Conservation (phyloP, 768 basidiomycete genomes). For the Xerocomellus amylosporus region DNA sequence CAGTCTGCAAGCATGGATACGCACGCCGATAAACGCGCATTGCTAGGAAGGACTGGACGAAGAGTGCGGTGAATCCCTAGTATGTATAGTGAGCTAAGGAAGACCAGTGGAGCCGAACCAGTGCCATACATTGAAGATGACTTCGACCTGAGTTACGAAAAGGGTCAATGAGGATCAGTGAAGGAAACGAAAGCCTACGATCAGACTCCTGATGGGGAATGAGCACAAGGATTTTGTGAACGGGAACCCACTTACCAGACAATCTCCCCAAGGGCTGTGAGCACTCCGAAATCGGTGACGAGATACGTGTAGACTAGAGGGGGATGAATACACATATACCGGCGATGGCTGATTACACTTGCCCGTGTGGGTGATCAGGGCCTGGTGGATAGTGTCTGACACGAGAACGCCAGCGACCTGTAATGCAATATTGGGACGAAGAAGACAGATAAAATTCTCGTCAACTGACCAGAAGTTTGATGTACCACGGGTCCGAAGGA, state of each 20-base stretch:
- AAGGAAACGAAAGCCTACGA: constrained; percentile 14
- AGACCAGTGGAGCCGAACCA: background rate
- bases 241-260: constrained; percentile 40
- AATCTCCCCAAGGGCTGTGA: constrained; percentile 30
- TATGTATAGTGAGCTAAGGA: background rate
- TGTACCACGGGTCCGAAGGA: constrained; percentile 50
- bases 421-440: background rate
- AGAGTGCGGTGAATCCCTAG: constrained; percentile 47
- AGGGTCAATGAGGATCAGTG: background rate
- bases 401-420: constrained; percentile 53
- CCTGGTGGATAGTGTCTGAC: constrained; percentile 57
- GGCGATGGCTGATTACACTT: background rate
- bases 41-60: constrained; percentile 58
- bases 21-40: constrained; percentile 51
- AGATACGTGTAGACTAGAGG: constrained; percentile 48
- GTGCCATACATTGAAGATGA: constrained; percentile 48
- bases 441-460: background rate
- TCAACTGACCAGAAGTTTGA: constrained; percentile 45
- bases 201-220: constrained; percentile 22
- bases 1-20: constrained; percentile 10
- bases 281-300: constrained; percentile 39
- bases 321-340: background rate
- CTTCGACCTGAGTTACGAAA: constrained; percentile 40
- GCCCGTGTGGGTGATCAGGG: constrained; percentile 55
- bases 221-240: background rate